A percentile compares a stretch with the other conserved stretches of the same genome.
These are phyloP conservation scores for Mycena venus DNA, from an alignment of 768 basidiomycete genomes.

Conservation along the genomic window DNA sequence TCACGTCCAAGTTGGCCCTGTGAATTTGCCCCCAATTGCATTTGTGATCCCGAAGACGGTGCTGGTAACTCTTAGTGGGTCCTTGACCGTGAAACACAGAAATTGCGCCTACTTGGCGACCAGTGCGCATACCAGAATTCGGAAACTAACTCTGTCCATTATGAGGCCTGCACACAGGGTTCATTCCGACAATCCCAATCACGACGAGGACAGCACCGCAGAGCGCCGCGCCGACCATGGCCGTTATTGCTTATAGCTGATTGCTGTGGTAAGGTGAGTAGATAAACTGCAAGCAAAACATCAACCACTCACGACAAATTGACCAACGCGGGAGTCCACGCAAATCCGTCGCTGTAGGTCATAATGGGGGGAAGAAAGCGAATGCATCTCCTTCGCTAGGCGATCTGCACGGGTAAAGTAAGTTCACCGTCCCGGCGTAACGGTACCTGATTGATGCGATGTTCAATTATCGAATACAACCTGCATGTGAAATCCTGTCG, in stretches of 20 bases:
- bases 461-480: too few species aligned
- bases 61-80: too few species aligned
- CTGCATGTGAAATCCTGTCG: too few species aligned
- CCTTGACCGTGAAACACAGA: too few species aligned
- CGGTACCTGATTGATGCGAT: too few species aligned
- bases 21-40: conserved; percentile 35
- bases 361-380: not conserved
- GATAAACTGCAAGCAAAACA: not conserved
- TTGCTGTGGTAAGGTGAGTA: not conserved
- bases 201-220: conserved; percentile 35
- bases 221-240: conserved; percentile 30
- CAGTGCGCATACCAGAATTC: conserved; percentile 35
- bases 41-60: conserved; percentile 38
- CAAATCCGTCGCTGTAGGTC: conserved; percentile 5
- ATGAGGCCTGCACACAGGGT: conserved; percentile 21
- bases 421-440: too few species aligned
- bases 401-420: too few species aligned
- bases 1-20: conserved; percentile 24
- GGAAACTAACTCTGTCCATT: conserved; percentile 40
- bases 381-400: too few species aligned
- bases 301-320: not conserved
- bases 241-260: conserved; percentile 9
- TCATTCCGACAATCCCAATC: conserved; percentile 20
- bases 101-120: conserved; percentile 34
- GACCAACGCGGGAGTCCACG: not conserved